Base-by-base conservation (phyloP, 345 rosid genomes). In the Eucalyptus microcorys region DNA sequence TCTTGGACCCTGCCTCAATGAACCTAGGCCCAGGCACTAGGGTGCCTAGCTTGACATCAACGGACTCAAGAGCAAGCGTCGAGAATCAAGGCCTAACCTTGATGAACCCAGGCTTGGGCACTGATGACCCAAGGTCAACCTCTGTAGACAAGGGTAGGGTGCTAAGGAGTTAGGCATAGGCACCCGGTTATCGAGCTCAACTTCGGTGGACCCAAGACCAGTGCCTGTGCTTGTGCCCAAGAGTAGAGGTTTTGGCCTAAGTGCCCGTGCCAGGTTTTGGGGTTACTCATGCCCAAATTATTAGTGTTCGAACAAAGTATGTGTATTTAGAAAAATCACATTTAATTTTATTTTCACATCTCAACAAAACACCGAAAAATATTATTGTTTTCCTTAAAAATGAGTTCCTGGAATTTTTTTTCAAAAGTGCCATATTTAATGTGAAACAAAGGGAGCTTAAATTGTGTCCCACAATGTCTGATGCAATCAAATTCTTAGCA, bases 261-360 rank as follows among this genome's bases (percentile, higher is more conserved):
- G 3, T 55, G 30, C 6, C 1, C 1, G 3, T 55, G 30, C 6
- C 2, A 1, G 6, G 30, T 2, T 55, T 3, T 55, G 2, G 27
- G 61, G 30, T 24, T 55, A 55, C 30, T 55, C 3, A 55, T 24
- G 61, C 14, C 6, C 30, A 55, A 24, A 26, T 2, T 10, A 55
- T 26, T 24, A 55, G 61, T 55, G 61, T 5, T 24, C 0, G 3
- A 55, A 55, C 30, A 55, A 55, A 2, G 61, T 55, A 55, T 26
- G 30, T 2, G 3, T 55, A 55, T 55, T 55, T 55, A 55, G 30
- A 26, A 55, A 55, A 22, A 24, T 55, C 61, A 55, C 30, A 52
- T 52, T 55, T 55, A 6, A 55, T 55, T 55, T 55, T 9, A 22
- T 22, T 55, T 55, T 55, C 14, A 24, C 0, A 24, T 10, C 3